phyloP scores from a whole-genome alignment of 2,329 filamentous ascomycete genomes.

The Fusarium lateritium region DNA sequence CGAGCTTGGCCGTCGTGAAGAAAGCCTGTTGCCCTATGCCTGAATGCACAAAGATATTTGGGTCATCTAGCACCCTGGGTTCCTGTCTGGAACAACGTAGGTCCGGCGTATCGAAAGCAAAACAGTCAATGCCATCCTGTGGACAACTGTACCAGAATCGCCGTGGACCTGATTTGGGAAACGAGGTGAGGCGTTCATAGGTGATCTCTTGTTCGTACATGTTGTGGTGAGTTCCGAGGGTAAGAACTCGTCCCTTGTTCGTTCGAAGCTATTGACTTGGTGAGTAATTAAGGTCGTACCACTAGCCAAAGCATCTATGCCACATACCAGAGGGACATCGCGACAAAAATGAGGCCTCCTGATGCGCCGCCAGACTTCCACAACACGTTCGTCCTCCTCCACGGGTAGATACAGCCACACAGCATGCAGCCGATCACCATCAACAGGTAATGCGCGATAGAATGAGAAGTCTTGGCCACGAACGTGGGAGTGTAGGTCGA shows the following conservation, averaged over 20 bases:
- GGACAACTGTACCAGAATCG: constrained; percentile 18
- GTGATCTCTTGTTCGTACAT: neutral
- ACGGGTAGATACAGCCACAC: constrained; percentile 26
- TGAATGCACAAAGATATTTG: neutral
- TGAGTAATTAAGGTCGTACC: neutral
- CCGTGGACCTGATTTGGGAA: neutral
- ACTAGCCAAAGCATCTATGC: too few relatives aligned
- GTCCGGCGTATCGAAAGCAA: constrained; percentile 22
- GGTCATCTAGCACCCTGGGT: neutral
- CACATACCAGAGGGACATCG: constrained; percentile 17
- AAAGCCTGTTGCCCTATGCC: neutral
- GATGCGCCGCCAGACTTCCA: constrained; percentile 21
- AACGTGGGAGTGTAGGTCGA: constrained; percentile 9
- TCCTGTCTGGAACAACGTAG: neutral
- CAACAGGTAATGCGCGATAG: neutral
- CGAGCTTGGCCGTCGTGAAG: constrained; percentile 10
- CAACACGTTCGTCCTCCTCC: neutral
- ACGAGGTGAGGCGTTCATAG: constrained; percentile 14
- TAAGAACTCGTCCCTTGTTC: constrained; percentile 16
- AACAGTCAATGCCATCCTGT: constrained; percentile 7
- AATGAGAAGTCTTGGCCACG: neutral
- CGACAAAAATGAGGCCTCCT: constrained; percentile 10
- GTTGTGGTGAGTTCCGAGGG: constrained; percentile 6
- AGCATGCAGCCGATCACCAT: constrained; percentile 7
- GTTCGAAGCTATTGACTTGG: constrained; percentile 10